These are phyloP conservation scores for Penicillium hesseltinei DNA, from an alignment of 2,329 filamentous ascomycete species.

Conservation along the genomic window DNA sequence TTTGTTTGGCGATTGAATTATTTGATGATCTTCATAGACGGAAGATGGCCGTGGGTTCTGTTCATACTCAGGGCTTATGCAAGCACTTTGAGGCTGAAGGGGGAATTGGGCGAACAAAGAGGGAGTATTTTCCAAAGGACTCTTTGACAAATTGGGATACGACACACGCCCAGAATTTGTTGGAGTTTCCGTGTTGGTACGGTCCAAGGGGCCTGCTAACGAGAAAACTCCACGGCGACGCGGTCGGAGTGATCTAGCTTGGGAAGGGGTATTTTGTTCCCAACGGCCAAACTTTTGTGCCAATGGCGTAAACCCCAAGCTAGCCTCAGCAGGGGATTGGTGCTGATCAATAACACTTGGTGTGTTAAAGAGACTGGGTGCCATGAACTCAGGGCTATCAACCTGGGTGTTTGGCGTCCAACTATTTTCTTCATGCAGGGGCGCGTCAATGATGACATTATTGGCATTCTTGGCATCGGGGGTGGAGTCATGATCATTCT, in stretches of 20 bases:
- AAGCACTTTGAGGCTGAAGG: slow-evolving; percentile 8
- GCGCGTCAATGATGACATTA: slow-evolving; percentile 10
- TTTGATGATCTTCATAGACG: slow-evolving; percentile 10
- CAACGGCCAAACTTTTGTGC: slow-evolving; percentile 62
- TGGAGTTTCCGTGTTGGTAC: slow-evolving; percentile 1
- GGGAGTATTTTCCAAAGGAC: slow-evolving; percentile 20
- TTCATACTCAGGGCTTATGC: slow-evolving; percentile 16
- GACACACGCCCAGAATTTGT: slow-evolving; percentile 16
- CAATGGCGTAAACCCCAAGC: slow-evolving; percentile 63
- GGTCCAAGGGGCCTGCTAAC: slow-evolving; percentile 27
- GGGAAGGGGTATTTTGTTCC: slow-evolving; percentile 59
- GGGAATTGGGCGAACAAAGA: slow-evolving; percentile 16
- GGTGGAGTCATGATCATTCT: slow-evolving; percentile 11
- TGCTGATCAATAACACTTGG: slow-evolving; percentile 14
- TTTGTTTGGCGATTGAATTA: slow-evolving; percentile 10
- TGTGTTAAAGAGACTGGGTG: slow-evolving; percentile 14
- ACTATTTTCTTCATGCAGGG: slow-evolving; percentile 12
- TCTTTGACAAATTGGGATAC: slow-evolving; percentile 23
- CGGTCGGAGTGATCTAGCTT: slow-evolving; percentile 26
- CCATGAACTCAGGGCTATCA: slow-evolving; percentile 13
- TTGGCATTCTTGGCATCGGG: slow-evolving; percentile 28
- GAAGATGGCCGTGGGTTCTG: slow-evolving; percentile 6
- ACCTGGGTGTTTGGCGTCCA: slow-evolving; percentile 11
- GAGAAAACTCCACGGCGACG: slow-evolving; percentile 39
- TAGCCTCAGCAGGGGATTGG: slow-evolving; percentile 22